Evolutionary conservation across 2,329 filamentous ascomycete genomes (phyloP), one percentile per base, ranked within the genome.

Genomic region (Colletotrichum sojae): DNA sequence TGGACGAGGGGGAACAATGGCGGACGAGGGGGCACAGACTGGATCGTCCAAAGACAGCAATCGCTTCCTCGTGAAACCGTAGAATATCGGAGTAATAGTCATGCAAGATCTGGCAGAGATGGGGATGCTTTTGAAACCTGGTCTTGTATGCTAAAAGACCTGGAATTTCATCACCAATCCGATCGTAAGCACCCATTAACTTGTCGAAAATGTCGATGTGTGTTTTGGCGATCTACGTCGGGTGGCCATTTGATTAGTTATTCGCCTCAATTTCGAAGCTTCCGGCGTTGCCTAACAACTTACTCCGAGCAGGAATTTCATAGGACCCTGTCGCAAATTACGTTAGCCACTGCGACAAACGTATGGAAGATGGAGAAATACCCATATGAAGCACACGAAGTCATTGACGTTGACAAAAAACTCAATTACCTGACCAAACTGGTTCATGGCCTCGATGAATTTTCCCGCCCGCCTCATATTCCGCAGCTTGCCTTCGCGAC

Each of bases 311-410:
- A 56, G 54, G 10, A 56, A 56, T 6, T 56, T 56, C 54, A 56
- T 56, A 6, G 54, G 54, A 16, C 54, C 54, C 54, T 56, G 5
- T 4, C 5, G 10, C 4, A 13, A 1, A 4, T 3, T 1, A 22
- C 8, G 9, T 22, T 16, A 31, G 25, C 27, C 3, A 53, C 27
- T 31, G 27, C 6, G 8, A 31, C 1, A 31, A 31, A 8, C 8
- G 6, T 31, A 6, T 31, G 27, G 8, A 31, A 31, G 27, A 6
- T 10, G 4, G 9, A 36, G 12, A 22, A 36, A 6, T 56, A 56
- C 54, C 54, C 54, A 45, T 25, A 56, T 43, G 18, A 56, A 56
- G 12, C 54, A 56, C 13, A 56, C 54, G 15, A 56, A 56, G 18
- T 56, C 54, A 18, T 25, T 56, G 12, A 39, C 54, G 16, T 56